Percentiles rank a stretch among this genome's conserved stretches.
Conservation (phyloP, 352 stramenopile species). For the Phytophthora capsici region DNA sequence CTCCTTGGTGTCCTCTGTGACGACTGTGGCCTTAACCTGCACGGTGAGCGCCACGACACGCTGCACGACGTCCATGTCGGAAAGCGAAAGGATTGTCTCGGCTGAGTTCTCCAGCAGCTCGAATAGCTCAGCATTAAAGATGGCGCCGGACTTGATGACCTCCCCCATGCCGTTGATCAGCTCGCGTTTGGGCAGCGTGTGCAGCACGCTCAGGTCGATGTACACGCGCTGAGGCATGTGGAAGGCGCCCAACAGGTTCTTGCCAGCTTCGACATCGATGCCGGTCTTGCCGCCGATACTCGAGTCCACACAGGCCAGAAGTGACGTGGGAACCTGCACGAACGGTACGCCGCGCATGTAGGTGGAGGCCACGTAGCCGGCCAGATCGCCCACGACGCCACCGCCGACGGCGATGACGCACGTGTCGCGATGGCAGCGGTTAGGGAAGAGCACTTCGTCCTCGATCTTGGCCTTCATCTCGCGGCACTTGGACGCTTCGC, state of each 20-base stretch:
- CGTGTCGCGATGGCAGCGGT: conserved; percentile 84
- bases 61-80: conserved; percentile 74
- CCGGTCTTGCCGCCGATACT: conserved; percentile 98
- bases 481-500: conserved; percentile 81
- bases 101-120: conserved; percentile 93
- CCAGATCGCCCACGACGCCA: conserved; percentile 98
- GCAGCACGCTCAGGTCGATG: conserved; percentile 93
- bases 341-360: conserved; percentile 95
- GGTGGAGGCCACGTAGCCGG: conserved; percentile 97
- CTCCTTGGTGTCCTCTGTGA: conserved; percentile 96
- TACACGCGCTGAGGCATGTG: conserved; percentile 98
- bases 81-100: conserved; percentile 73
- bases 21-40: conserved; percentile 96
- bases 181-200: conserved; percentile 96
- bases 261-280: conserved; percentile 95
- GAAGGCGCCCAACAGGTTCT: conserved; percentile 99
- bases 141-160: conserved; percentile 98
- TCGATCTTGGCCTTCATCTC: conserved; percentile 84
- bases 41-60: conserved; percentile 67
- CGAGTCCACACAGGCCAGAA: conserved; percentile 99
- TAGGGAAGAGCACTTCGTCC: conserved; percentile 82
- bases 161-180: conserved; percentile 95
- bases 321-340: conserved; percentile 95
- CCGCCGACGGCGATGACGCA: conserved; percentile 93
- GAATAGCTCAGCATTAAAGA: conserved; percentile 95